Evolutionary conservation across 179 eudicot genomes (phyloP).

Genomic region (Pouteria campechiana): DNA sequence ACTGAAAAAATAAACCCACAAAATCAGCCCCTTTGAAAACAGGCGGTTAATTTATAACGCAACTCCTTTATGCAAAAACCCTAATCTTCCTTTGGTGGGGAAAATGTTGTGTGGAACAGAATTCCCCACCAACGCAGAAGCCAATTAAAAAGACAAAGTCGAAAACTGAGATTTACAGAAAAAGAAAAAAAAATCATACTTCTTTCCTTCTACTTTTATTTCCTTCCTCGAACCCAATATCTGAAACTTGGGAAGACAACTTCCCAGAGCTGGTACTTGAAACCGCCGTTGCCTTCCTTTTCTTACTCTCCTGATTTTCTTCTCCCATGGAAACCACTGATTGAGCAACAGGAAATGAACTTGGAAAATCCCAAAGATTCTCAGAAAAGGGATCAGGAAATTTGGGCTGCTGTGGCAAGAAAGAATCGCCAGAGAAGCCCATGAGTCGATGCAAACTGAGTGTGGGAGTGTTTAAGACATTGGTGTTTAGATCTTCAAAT

Average conservation of each 20-base stretch:
- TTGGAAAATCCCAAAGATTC: constrained; percentile 2
- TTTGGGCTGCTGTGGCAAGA: constrained; percentile 11
- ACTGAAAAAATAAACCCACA: constrained; percentile 11
- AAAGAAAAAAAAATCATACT: constrained; percentile 5
- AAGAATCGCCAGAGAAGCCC: constrained; percentile 20
- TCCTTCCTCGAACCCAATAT: constrained; percentile 10
- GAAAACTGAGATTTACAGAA: background rate
- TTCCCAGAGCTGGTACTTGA: constrained; percentile 6
- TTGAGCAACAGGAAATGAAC: constrained; percentile 8
- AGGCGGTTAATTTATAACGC: too few species aligned
- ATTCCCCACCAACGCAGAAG: too few species aligned
- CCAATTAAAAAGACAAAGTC: background rate
- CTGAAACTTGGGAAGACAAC: constrained; percentile 13
- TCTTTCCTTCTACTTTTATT: constrained; percentile 7
- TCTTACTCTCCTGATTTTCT: constrained; percentile 5
- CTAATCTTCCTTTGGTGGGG: background rate
- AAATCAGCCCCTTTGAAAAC: too few species aligned
- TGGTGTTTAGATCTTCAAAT: constrained; percentile 14
- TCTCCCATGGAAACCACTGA: constrained; percentile 10
- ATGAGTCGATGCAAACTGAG: constrained; percentile 15
- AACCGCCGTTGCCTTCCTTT: background rate
- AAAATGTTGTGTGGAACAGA: too few species aligned
- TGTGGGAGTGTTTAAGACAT: too few species aligned
- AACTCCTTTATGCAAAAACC: too few species aligned
- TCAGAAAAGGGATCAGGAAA: constrained; percentile 5